Conservation (phyloP, 441 rosid species). For the Aleurites moluccanus region DNA sequence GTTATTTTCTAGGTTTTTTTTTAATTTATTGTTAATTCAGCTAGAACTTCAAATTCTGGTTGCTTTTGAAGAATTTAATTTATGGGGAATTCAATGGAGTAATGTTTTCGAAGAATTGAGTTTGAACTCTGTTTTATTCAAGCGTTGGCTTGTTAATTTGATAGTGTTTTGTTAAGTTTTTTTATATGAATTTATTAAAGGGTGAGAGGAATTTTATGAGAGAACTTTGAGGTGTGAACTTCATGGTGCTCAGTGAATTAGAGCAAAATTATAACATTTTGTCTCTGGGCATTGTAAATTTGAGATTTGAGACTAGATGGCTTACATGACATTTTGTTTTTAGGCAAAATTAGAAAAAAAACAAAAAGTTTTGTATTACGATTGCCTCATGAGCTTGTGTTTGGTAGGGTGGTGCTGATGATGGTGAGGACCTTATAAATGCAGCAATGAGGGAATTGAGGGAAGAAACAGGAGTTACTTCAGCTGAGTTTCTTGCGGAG, state of each 20-base stretch:
- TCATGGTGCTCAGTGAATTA: background rate
- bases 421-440: slow-evolving; percentile 73
- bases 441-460: slow-evolving; percentile 88
- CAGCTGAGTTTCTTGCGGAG: slow-evolving; percentile 84
- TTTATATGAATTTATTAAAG: background rate
- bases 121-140: background rate
- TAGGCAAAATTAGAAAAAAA: background rate
- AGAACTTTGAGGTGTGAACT: background rate
- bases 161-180: background rate
- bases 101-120: background rate
- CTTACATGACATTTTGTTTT: background rate
- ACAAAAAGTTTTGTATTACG: background rate
- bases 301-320: background rate
- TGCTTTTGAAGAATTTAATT: background rate
- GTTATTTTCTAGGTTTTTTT: background rate
- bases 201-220: background rate
- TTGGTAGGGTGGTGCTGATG: slow-evolving; percentile 77
- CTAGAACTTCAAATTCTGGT: background rate
- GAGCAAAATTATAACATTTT: background rate
- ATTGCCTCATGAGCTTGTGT: background rate
- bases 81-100: background rate
- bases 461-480: slow-evolving; percentile 91
- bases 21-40: background rate
- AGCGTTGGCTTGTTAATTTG: background rate
- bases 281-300: background rate